Base-by-base conservation (phyloP, 108 stramenopile species). In the Licmophora abbreviata region DNA sequence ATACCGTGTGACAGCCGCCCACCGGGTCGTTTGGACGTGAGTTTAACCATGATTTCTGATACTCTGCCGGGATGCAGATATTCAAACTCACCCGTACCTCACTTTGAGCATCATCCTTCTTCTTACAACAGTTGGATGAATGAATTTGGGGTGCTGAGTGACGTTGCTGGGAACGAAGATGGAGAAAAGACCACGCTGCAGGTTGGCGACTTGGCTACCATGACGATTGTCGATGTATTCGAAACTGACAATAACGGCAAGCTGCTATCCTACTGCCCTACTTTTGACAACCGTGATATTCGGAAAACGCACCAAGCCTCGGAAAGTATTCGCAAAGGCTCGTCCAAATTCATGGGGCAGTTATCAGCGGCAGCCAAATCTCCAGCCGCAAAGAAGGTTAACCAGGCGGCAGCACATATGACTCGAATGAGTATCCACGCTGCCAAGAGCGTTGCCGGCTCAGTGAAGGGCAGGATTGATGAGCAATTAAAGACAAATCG, bases 151-250 rank as follows among this genome's bases (percentile, higher is more conserved):
- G 49, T 58, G 14, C 42, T 71, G 38, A 48, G 50, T 12, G 63
- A 67, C 12, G 55, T 44, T n/a, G 58, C 24, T 15, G 49, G 32
- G 26, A 41, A 11, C 4, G 28, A 36, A 3, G 38, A 56, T n/a
- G 29, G 24, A 18, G 32, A 27, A 31, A 58, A 68, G 28, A 62
- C 63, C n/a, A 48, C 76, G 28, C 71, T 83, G 33, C 81, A 85
- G 52, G 65, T 85, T 31, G 89, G 85, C 22, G 89, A 92, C 55
- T 52, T 92, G 25, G 89, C 87, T 10, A 74, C 80, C 35, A 70
- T 92, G 69, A 92, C 89, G 11, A 92, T 92, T 32, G 79, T 92
- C 12, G 89, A 92, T 63, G 89, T 92, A 11, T 92, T 92, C 68
- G 85, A 92, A 54, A 92, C 85, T 18, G 89, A 92, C 58, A 70